A percentile compares a stretch with the other conserved stretches of the same genome.
phyloP scores from a whole-genome alignment of 106 monocot genomes.

The Gastrodia elata region DNA sequence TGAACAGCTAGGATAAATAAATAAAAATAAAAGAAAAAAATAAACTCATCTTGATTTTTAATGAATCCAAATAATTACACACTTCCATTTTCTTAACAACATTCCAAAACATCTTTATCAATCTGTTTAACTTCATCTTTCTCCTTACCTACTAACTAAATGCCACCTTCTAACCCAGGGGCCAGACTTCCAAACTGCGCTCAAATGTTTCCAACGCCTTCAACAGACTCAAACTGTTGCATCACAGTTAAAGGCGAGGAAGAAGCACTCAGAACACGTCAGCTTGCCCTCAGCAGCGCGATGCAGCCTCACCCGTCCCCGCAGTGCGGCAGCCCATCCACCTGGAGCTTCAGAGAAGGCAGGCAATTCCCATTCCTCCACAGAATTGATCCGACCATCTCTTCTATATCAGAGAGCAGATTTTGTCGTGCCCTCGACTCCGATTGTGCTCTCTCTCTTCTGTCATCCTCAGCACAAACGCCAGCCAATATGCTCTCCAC shows the following conservation, averaged over 20 bases:
- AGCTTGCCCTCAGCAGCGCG: conserved; percentile 1
- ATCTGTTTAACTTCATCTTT: no score
- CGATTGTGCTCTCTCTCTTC: conserved; percentile 98
- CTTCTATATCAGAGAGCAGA: conserved; percentile 9
- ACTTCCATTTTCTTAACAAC: no score
- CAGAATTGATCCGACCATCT: conserved; percentile 5
- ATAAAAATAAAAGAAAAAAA: no score
- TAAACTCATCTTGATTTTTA: no score
- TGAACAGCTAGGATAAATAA: no score
- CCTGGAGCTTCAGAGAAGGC: conserved; percentile 19
- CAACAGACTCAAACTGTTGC: conserved; percentile 20
- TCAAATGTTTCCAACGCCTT: conserved; percentile 21
- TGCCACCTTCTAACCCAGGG: conserved; percentile 16
- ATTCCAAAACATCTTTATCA: no score
- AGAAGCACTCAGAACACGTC: background rate
- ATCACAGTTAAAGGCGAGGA: conserved; percentile 23
- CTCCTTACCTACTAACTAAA: no score
- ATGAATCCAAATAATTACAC: no score
- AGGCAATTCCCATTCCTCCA: conserved; percentile 41
- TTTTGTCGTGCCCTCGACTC: conserved; percentile 35
- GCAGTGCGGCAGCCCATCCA: conserved; percentile 7
- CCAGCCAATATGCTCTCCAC: conserved; percentile 32
- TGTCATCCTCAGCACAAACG: conserved; percentile 69
- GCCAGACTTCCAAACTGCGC: conserved; percentile 30
- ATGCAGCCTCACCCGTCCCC: background rate